Base-by-base conservation (phyloP, 2,329 filamentous ascomycete genomes). In the Emergomyces africanus region DNA sequence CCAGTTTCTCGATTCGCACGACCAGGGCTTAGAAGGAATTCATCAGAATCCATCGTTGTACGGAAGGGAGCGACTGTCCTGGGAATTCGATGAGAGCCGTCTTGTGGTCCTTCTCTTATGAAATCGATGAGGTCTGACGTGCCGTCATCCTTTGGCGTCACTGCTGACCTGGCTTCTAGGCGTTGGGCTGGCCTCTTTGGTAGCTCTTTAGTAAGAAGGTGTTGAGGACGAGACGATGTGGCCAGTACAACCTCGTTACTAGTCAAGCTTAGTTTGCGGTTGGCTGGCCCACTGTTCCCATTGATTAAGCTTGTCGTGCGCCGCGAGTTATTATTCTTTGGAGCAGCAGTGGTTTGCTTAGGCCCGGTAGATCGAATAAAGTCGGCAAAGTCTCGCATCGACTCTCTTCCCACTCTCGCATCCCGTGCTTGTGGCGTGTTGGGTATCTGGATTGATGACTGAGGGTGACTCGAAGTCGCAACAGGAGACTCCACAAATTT, bases 41-140 rank as follows among this genome's bases (percentile, higher is more conserved):
- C 87, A 65, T 95, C 89, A 12, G 89, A 91, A 70, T 95, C 90
- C 80, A 91, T 87, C 0, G 90, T 92, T 41, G 81, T 85, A 58
- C 89, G 82, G 77, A 95, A 95, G 1, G 90, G 89, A 10, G 90
- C 90, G 14, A 94, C 85, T n/a, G 82, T 83, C 20, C 88, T 85
- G 48, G 90, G 87, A 62, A 95, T 94, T 28, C 89, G 84, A 60
- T 84, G 88, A 62, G 82, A 81, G 30, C 80, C 79, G 50, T 76
- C 80, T 0, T 88, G 86, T 2, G 90, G 90, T 0, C 91, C 92
- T 69, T 89, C 86, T 51, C 91, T 86, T 64, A 99, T 95, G 71
- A 99, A 97, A 70, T 97, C 91, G 64, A 96, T 96, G 60, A 99
- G 77, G 61, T 96, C 94, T 14, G 89, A 88, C 59, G 86, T 95